Conservation (phyloP, 2,329 filamentous ascomycete species). For the Cytospora piceae region DNA sequence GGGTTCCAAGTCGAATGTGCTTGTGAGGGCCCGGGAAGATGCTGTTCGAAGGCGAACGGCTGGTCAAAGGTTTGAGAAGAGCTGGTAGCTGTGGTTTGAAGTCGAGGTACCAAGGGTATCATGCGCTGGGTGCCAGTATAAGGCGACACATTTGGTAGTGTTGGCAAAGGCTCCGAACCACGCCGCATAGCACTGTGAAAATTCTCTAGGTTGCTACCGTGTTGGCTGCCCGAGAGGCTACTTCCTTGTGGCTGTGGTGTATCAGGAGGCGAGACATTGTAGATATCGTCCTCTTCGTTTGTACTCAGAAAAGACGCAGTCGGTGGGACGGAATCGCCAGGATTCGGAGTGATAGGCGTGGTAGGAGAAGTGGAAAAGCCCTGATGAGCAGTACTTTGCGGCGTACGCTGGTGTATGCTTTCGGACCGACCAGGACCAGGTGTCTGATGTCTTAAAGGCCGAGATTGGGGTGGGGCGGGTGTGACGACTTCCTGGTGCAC, state of each 20-base stretch:
- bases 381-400: slow-evolving; percentile 35
- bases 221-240: slow-evolving; percentile 27
- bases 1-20: slow-evolving; percentile 31
- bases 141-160: slow-evolving; percentile 25
- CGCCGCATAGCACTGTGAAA: slow-evolving; percentile 7
- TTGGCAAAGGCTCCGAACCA: slow-evolving; percentile 18
- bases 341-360: slow-evolving; percentile 29
- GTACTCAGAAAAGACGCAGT: not conserved
- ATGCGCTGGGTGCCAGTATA: slow-evolving; percentile 30
- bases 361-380: slow-evolving; percentile 44
- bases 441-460: slow-evolving; percentile 21
- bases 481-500: slow-evolving; percentile 27
- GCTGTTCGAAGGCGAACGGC: slow-evolving; percentile 27
- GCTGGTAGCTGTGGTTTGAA: slow-evolving; percentile 30
- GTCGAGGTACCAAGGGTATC: slow-evolving; percentile 31
- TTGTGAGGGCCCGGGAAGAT: slow-evolving; percentile 5
- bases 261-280: slow-evolving; percentile 52
- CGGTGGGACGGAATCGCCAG: slow-evolving; percentile 16
- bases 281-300: slow-evolving; percentile 46
- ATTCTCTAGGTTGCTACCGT: slow-evolving; percentile 26
- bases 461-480: slow-evolving; percentile 3
- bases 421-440: slow-evolving; percentile 23
- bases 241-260: slow-evolving; percentile 41
- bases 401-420: slow-evolving; percentile 9
- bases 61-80: slow-evolving; percentile 32